These are phyloP conservation scores for Plasmopara viticola DNA, from an alignment of 352 stramenopile species.

Conservation along the genomic window DNA sequence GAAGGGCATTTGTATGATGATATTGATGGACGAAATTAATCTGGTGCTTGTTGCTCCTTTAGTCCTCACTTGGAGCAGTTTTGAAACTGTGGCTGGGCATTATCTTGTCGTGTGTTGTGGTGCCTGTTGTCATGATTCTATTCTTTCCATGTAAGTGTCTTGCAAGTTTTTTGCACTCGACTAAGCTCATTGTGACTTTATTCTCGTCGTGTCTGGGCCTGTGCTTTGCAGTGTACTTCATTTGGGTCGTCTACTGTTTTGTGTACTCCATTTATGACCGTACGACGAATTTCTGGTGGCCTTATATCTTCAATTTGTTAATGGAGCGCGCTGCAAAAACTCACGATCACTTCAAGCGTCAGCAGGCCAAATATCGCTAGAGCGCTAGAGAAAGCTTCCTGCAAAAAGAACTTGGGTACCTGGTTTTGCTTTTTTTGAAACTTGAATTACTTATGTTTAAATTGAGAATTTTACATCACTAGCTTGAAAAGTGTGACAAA, in stretches of 20 bases:
- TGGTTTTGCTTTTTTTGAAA: not conserved
- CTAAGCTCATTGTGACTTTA: slow-evolving; percentile 4
- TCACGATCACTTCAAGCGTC: slow-evolving; percentile 40
- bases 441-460: not conserved
- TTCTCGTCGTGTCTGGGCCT: not conserved
- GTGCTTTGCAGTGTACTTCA: slow-evolving; percentile 53
- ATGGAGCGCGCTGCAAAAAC: slow-evolving; percentile 57
- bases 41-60: slow-evolving; percentile 6
- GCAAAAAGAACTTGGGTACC: not conserved
- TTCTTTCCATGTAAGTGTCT: slow-evolving; percentile 64
- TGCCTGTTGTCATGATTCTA: slow-evolving; percentile 70
- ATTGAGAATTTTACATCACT: not conserved
- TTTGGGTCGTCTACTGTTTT: slow-evolving; percentile 80
- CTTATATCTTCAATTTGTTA: slow-evolving; percentile 79
- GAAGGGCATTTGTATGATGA: not conserved
- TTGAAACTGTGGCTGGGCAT: slow-evolving; percentile 74
- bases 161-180: not conserved
- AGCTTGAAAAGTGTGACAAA: too few relatives aligned
- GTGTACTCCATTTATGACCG: slow-evolving; percentile 79
- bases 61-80: slow-evolving; percentile 58
- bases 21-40: slow-evolving; percentile 1
- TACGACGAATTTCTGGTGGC: slow-evolving; percentile 82
- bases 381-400: slow-evolving; percentile 2
- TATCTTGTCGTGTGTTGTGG: slow-evolving; percentile 49
- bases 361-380: slow-evolving; percentile 26